Base-by-base conservation (phyloP, 2,329 filamentous ascomycete species). In the Stachybotrys chartarum region DNA sequence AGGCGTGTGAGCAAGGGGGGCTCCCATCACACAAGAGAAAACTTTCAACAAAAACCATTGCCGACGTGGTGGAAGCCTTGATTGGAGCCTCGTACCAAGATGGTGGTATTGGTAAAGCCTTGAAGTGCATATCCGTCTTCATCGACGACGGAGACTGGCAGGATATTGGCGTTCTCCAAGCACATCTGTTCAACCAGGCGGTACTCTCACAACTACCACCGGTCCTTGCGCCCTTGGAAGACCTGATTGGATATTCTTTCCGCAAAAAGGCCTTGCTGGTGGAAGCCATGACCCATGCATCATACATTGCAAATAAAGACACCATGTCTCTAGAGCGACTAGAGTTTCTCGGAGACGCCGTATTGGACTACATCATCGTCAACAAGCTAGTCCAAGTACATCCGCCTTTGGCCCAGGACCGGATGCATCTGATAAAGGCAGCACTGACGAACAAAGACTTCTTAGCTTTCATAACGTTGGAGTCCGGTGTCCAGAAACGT, bases 321-420 rank as follows among this genome's bases (percentile, higher is more conserved):
- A 58, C 60, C 14, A 62, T 65, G 50, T 72, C 73, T 0, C 78
- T 84, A 12, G 88, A 97, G 61, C 82, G 91, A 0, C 79, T 97
- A 1, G 93, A 97, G 65, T 96, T 94, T 63, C 74, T 97, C 0
- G 93, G 93, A 1, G 93, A 97, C 62, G 83, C 91, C 0, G 76
- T 97, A 3, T 81, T 97, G 0, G 93, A 97, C 69, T 81, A 85
- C 61, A 75, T 96, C 55, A 75, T 97, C 51, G 84, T 90, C 7
- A 75, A 73, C 0, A 76, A 72, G n/a, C 72, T 93, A 6, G 88
- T 82, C 67, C 64, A 66, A 3, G 60, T 68, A 12, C 60, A 66
- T 2, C 71, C 73, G 0, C 72, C 78, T 3, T 65, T 83, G 0
- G 55, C 70, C 0, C 74, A 81, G 51, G 65, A 77, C 3, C 72